Evolutionary conservation across 495 filamentous ascomycete genomes (phyloP).

Genomic region (Oleoguttula mirabilis): DNA sequence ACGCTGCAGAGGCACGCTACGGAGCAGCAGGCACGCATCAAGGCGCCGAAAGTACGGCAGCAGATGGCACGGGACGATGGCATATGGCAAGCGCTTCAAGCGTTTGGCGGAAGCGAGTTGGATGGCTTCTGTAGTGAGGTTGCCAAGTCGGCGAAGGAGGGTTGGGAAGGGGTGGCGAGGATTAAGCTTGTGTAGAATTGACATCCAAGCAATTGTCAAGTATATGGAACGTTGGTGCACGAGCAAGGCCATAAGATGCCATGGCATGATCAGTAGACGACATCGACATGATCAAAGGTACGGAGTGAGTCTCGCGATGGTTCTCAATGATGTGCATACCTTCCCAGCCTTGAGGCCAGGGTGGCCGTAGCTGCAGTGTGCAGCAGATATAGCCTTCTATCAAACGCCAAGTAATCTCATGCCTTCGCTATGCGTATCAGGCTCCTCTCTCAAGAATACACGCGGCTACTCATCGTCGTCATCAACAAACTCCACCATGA

Average conservation of each 20-base stretch:
- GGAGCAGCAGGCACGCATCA: constrained; percentile 1
- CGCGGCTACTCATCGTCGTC: constrained; percentile 32
- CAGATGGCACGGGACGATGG: not conserved
- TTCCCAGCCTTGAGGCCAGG: too few species aligned
- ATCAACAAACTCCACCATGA: constrained; percentile 84
- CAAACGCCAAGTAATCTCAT: too few species aligned
- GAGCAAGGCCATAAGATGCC: too few species aligned
- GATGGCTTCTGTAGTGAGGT: constrained; percentile 11
- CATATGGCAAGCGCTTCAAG: not conserved
- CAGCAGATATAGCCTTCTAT: too few species aligned
- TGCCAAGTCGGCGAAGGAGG: constrained; percentile 11
- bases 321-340: too few species aligned
- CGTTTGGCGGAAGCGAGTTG: constrained; percentile 1
- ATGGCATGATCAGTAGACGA: too few species aligned
- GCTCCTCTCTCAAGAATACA: not conserved
- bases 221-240: too few species aligned
- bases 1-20: constrained; percentile 1
- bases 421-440: constrained; percentile 2
- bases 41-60: not conserved
- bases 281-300: too few species aligned
- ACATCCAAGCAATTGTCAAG: too few species aligned
- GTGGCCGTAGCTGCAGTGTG: too few species aligned
- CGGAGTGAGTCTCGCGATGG: too few species aligned
- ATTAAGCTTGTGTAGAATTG: too few species aligned
- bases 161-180: constrained; percentile 21